Base-by-base conservation (phyloP, 1,284 basidiomycete genomes). In the Cryptococcus sp. region DNA sequence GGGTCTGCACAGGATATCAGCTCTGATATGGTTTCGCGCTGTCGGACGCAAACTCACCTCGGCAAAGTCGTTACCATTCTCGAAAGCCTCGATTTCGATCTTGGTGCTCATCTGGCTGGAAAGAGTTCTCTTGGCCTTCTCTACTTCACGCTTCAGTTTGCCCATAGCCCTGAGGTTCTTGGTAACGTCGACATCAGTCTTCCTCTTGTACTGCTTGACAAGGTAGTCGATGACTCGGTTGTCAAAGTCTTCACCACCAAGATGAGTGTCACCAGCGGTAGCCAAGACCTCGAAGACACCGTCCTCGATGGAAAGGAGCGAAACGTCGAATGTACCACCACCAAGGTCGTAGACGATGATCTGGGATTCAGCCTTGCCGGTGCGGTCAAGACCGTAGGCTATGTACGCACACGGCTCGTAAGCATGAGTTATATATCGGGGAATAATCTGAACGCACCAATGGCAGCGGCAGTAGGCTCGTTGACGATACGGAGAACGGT, bases 231-330 rank as follows among this genome's bases (percentile, higher is more conserved):
- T 93, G 64, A 95, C 86, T 56, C 91, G 89, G 85, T 97, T 95
- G 81, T 98, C 94, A 78, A 98, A 98, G 82, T 98, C 95, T 82
- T 98, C 95, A 81, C 95, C 95, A 84, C 95, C 95, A 65, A 98
- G 89, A 80, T 97, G 95, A 64, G 95, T 98, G 82, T 99, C 94
- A 85, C 94, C 94, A 62, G 94, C 93, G 60, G 94, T 98, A 55
- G 95, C 93, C 71, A 95, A 90, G 71, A 98, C 94, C 71, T 93
- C 93, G 76, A 98, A 98, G 72, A 97, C 91, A 81, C 93, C 94
- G 76, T 92, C 93, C 74, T 87, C 91, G 81, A 97, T 97, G 80
- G 93, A 94, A 62, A 98, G 85, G 61, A 98, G 87, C 61, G 94
- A 97, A 54, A 97, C 94, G 87, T 97, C 94, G 83, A 98, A 98